Conservation (phyloP, 305 asterid genomes). For the Fraxinus sp. region DNA sequence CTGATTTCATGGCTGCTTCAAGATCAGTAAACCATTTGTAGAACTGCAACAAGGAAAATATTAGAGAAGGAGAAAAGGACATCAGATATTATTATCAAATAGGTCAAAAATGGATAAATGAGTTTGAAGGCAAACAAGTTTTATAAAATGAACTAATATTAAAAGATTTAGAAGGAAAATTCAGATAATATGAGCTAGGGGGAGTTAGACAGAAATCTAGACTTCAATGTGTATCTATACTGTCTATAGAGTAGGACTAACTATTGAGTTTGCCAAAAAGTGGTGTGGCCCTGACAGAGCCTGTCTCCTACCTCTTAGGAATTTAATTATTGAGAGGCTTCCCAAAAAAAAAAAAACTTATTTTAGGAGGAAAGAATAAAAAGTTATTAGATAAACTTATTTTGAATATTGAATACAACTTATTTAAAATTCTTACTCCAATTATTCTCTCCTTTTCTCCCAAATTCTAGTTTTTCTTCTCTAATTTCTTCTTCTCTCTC, state of each 20-base stretch:
- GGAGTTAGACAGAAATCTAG: neutral
- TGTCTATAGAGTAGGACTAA: slow-evolving; percentile 13
- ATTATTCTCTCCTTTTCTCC: neutral
- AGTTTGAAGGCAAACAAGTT: neutral
- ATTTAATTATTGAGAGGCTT: neutral
- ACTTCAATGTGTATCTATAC: neutral
- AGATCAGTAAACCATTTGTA: slow-evolving; percentile 93
- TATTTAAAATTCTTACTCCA: neutral
- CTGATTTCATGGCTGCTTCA: slow-evolving; percentile 99
- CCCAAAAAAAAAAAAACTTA: neutral
- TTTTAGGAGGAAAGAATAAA: neutral
- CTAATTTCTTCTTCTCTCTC: neutral
- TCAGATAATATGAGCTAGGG: neutral
- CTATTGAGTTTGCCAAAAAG: neutral
- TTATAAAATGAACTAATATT: neutral
- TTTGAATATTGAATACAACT: neutral
- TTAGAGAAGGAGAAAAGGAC: neutral
- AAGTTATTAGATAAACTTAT: neutral
- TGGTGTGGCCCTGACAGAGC: neutral
- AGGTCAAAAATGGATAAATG: neutral
- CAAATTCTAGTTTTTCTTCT: neutral
- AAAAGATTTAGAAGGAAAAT: neutral
- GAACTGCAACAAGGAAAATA: slow-evolving; percentile 58
- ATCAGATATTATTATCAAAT: neutral
- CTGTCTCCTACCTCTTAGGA: neutral